A percentile compares a stretch with the other conserved stretches of the same genome.
phyloP scores from a whole-genome alignment of 306 rosid species.

The Fagus crenata region DNA sequence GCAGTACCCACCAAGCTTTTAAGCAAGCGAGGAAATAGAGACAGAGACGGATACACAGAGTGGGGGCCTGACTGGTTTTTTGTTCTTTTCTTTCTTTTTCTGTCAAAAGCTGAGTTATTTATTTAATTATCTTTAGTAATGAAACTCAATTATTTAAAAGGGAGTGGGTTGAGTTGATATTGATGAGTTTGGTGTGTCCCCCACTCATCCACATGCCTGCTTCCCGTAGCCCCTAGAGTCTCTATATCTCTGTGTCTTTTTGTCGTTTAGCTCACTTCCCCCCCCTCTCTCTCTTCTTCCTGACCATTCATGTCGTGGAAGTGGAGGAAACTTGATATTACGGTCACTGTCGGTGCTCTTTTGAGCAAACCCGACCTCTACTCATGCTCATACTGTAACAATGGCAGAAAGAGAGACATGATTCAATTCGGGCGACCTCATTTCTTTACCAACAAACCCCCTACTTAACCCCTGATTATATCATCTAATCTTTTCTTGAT shows the following conservation, averaged over 20 bases:
- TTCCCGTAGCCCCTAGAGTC: constrained; percentile 68
- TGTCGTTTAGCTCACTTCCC: background rate
- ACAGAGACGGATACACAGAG: no score
- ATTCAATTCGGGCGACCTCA: background rate
- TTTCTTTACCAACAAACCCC: background rate
- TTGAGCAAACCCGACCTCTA: constrained; percentile 44
- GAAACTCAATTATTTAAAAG: constrained; percentile 44
- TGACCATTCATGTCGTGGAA: constrained; percentile 37
- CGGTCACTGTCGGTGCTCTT: constrained; percentile 54
- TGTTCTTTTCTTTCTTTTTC: background rate
- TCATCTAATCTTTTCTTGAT: background rate
- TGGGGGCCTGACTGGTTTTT: no score
- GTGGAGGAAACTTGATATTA: constrained; percentile 23
- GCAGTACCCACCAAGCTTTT: constrained; percentile 30
- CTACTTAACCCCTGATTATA: background rate
- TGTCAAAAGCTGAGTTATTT: constrained; percentile 3
- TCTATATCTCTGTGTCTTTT: constrained; percentile 28
- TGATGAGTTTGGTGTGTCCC: constrained; percentile 52
- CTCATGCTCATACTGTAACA: constrained; percentile 24
- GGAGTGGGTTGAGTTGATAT: constrained; percentile 10
- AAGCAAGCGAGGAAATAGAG: background rate
- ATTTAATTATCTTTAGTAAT: background rate
- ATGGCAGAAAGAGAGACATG: constrained; percentile 2
- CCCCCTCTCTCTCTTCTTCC: constrained; percentile 17
- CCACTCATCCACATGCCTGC: constrained; percentile 85